A percentile compares a stretch with the other conserved stretches of the same genome.
Evolutionary conservation across 2,329 filamentous ascomycete genomes (phyloP).

Genomic region (Monascus ruber): DNA sequence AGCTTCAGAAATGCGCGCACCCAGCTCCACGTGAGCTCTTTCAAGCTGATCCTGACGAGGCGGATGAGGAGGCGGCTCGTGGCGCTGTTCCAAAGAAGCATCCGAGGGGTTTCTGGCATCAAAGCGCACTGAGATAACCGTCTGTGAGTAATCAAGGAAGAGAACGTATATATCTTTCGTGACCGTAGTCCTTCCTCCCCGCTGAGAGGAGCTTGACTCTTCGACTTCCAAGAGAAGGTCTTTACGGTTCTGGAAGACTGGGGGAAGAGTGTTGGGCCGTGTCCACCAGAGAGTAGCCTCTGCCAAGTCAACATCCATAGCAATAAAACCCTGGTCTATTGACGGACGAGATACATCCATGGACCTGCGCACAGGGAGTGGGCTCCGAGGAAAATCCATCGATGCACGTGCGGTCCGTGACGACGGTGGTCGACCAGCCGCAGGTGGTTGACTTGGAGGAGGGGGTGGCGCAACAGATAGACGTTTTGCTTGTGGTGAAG

Average conservation of each 20-base stretch:
- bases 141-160: conserved; percentile 94
- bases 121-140: conserved; percentile 69
- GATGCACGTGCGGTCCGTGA: conserved; percentile 45
- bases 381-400: conserved; percentile 49
- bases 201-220: conserved; percentile 58
- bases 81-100: conserved; percentile 68
- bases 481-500: conserved; percentile 28
- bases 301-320: conserved; percentile 72
- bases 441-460: conserved; percentile 19
- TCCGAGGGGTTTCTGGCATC: conserved; percentile 63
- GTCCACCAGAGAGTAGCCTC: conserved; percentile 76
- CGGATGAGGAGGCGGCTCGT: conserved; percentile 68
- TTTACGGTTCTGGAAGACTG: conserved; percentile 66
- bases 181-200: conserved; percentile 58
- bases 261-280: conserved; percentile 65
- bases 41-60: conserved; percentile 91
- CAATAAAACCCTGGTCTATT: conserved; percentile 71
- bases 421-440: conserved; percentile 34
- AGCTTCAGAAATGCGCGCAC: conserved; percentile 62
- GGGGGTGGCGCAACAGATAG: conserved; percentile 38
- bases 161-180: conserved; percentile 78
- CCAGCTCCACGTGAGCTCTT: conserved; percentile 68
- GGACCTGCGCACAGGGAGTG: conserved; percentile 47
- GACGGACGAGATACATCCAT: conserved; percentile 66
- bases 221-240: conserved; percentile 77